Evolutionary conservation across 495 filamentous ascomycete genomes (phyloP), one percentile per base, ranked within the genome.

Genomic region (Daldinia caldariorum): DNA sequence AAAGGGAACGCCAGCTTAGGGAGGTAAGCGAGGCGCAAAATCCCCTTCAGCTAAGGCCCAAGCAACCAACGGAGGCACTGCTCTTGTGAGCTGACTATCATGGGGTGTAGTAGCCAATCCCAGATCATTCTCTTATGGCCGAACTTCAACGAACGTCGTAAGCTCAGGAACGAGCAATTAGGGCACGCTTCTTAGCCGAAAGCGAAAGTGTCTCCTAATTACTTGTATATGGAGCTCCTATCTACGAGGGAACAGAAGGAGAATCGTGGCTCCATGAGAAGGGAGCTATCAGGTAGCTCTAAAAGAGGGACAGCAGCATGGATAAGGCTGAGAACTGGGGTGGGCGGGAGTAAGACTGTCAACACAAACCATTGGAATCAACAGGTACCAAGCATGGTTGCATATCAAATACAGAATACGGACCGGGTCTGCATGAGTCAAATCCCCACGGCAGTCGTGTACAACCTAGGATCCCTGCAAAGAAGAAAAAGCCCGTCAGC

Each of bases 251-350:
- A 55, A 69, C 29, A 51, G 58, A 61, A 50, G 38, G 29, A 43
- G 53, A 57, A 61, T 60, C 70, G 45, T 61, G 41, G 31, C 58
- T 59, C 61, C 64, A 58, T 66, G 57, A 60, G 63, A 58, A 45
- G 60, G 53, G 53, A 72, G 58, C 60, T 66, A 39, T 16, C 29
- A 26, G 41, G 35, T 45, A 58, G 65, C 61, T 66, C 32, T 41
- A 32, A 41, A 51, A 55, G 70, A 62, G 65, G 70, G 50, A 69
- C 43, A 53, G 61, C 51, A 38, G 56, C 61, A 66, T 32, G 57
- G 53, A 72, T 72, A 72, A 72, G 70, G 70, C 70, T 72, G 69
- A 71, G 50, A 41, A 34, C 14, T 22, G 68, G 47, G 59, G 45
- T 47, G 43, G 57, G 31, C 56, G 38, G 55, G 47, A 29, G 49